A percentile compares a stretch with the other conserved stretches of the same genome.
Conservation (phyloP, 2,329 filamentous ascomycete genomes). For the Fusarium anguioides region DNA sequence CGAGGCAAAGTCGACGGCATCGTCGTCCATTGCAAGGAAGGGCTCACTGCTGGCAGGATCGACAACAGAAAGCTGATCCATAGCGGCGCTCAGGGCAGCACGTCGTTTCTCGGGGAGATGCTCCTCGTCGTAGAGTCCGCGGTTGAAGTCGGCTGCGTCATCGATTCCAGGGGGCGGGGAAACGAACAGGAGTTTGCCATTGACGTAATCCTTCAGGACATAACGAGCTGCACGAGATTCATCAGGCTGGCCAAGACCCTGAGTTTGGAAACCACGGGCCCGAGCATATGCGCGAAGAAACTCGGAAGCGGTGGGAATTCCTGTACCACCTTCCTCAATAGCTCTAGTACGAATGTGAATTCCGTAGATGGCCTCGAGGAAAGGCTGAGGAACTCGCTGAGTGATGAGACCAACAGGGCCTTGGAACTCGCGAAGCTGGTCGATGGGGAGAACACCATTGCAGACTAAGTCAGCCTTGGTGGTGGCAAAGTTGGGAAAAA, state of each 20-base stretch:
- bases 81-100: conserved; percentile 66
- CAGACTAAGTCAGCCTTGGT: conserved; percentile 97
- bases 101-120: conserved; percentile 87
- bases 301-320: conserved; percentile 85
- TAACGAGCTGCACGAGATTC: conserved; percentile 91
- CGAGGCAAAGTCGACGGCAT: conserved; percentile 47
- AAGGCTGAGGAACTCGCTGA: conserved; percentile 84
- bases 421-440: conserved; percentile 92
- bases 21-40: conserved; percentile 47
- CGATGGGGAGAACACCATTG: conserved; percentile 94
- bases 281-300: conserved; percentile 86
- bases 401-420: conserved; percentile 87
- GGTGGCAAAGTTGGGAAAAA: conserved; percentile 97
- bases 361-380: conserved; percentile 93
- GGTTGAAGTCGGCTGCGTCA: conserved; percentile 83
- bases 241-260: conserved; percentile 90
- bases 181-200: conserved; percentile 92
- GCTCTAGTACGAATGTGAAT: conserved; percentile 86
- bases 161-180: conserved; percentile 82
- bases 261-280: conserved; percentile 90
- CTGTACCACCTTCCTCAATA: conserved; percentile 91
- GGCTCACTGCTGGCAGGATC: conserved; percentile 43
- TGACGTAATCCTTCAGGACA: conserved; percentile 97
- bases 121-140: conserved; percentile 83
- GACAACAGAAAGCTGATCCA: conserved; percentile 59